These are phyloP conservation scores for Penicillium italicum DNA, from an alignment of 2,329 filamentous ascomycete genomes.

Conservation along the genomic window DNA sequence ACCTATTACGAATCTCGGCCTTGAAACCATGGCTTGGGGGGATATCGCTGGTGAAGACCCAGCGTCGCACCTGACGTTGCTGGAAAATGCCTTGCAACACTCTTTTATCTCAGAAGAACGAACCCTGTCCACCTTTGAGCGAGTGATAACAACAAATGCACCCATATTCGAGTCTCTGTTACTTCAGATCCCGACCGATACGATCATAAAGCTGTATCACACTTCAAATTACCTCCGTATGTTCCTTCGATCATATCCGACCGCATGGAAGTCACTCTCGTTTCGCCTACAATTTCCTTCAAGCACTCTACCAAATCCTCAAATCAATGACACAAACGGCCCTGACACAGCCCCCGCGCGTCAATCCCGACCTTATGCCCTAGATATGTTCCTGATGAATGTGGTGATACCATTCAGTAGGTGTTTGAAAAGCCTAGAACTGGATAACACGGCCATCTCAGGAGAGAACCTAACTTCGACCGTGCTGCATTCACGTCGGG, in stretches of 20 bases:
- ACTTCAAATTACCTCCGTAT: conserved; percentile 53
- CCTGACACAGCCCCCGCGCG: conserved; percentile 38
- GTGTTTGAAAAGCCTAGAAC: conserved; percentile 54
- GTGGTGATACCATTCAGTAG: conserved; percentile 56
- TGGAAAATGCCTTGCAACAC: conserved; percentile 27
- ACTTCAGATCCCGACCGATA: conserved; percentile 54
- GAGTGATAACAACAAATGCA: conserved; percentile 54
- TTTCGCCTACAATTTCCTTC: conserved; percentile 51
- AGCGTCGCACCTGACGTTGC: conserved; percentile 19
- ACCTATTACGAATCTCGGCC: neutral
- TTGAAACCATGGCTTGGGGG: conserved; percentile 10
- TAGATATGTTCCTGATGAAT: conserved; percentile 56
- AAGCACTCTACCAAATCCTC: conserved; percentile 31
- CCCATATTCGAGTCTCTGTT: conserved; percentile 59
- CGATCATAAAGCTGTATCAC: conserved; percentile 58
- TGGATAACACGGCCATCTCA: conserved; percentile 60
- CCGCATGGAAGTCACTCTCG: conserved; percentile 59
- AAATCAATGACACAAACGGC: conserved; percentile 33
- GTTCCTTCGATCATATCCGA: conserved; percentile 55
- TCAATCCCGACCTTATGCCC: conserved; percentile 55
- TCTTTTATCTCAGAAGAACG: conserved; percentile 25
- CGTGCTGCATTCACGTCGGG: conserved; percentile 53
- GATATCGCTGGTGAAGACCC: conserved; percentile 9
- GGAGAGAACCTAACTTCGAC: conserved; percentile 55
- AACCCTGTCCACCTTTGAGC: conserved; percentile 50